phyloP scores from a whole-genome alignment of 805 yeast species.

The Candida manassasensis region DNA sequence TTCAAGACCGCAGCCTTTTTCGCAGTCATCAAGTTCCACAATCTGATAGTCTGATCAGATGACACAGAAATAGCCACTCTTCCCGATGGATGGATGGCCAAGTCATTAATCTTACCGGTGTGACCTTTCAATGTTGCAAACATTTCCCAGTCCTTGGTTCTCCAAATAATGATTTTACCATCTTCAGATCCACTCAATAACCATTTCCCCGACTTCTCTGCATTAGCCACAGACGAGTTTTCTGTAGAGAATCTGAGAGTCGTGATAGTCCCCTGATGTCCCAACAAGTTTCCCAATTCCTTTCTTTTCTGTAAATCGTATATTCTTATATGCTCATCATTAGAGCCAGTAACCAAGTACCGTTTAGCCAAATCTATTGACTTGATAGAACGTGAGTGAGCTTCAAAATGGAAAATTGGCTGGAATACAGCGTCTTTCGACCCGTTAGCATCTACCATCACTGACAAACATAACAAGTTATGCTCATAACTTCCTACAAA shows the following conservation, averaged over 20 bases:
- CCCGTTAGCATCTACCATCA: slow-evolving; percentile 46
- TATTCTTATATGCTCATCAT: slow-evolving; percentile 91
- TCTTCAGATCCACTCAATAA: slow-evolving; percentile 86
- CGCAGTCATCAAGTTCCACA: slow-evolving; percentile 97
- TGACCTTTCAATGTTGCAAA: slow-evolving; percentile 89
- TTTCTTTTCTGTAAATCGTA: slow-evolving; percentile 92
- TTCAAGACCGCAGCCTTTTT: slow-evolving; percentile 85
- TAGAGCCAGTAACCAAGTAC: slow-evolving; percentile 88
- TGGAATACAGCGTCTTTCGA: slow-evolving; percentile 63
- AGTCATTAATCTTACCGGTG: slow-evolving; percentile 72
- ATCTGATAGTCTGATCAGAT: slow-evolving; percentile 72
- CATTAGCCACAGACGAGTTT: slow-evolving; percentile 13
- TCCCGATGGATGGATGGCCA: slow-evolving; percentile 87
- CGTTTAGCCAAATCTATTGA: slow-evolving; percentile 78
- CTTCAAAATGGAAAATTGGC: slow-evolving; percentile 93
- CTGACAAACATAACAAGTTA: slow-evolving; percentile 76
- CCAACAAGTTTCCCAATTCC: slow-evolving; percentile 84
- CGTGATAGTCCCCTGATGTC: slow-evolving; percentile 87
- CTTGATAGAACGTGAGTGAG: slow-evolving; percentile 86
- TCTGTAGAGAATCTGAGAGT: slow-evolving; percentile 66
- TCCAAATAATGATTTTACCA: slow-evolving; percentile 86
- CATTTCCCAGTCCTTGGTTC: slow-evolving; percentile 95
- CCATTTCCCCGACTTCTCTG: slow-evolving; percentile 71
- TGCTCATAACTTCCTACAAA: slow-evolving; percentile 96
- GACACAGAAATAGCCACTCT: slow-evolving; percentile 87